Evolutionary conservation across 441 rosid species (phyloP), one percentile per base, ranked within the genome.

Genomic region (Euphorbia schlechtendalii): DNA sequence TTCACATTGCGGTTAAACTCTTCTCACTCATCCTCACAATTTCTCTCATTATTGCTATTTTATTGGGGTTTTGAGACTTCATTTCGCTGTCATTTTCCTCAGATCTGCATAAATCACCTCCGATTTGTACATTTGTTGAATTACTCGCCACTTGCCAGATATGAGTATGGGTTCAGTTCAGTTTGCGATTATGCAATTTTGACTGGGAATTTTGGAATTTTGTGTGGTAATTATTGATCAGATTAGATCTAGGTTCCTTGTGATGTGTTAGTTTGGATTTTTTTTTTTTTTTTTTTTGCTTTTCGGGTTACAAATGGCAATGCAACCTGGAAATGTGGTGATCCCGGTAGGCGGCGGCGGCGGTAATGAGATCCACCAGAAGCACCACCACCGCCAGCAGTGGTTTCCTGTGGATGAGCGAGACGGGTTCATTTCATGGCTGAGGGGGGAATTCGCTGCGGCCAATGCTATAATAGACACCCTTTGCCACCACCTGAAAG

Each of bases 391-490:
- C 8, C 84, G 41, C 66, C 77, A 73, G 14, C 72, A 69, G 69
- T 87, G 92, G 92, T 78, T 84, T 67, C 82, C 78, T 1, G 66
- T 76, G 3, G 96, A 86, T 58, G 96, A 84, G 78, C 76, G 96
- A 10, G 97, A 93, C 40, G 84, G 78, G 59, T 86, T 90, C 49
- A 87, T 90, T 64, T 77, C 83, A 5, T 93, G 98, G 97, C 69
- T 93, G 62, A 82, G 90, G 17, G 82, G 91, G 52, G 97, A 93
- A 73, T 90, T 93, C 9, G 97, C 97, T 2, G 96, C 98, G 1
- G 89, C 98, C 53, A 93, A 93, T 67, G 89, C 95, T 2, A 90
- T 90, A 9, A 85, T 93, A 48, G 92, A 90, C 70, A 72, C 82
- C 7, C 83, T 93, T 22, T 86, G 89, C 56, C 78, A 85, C 7